Evolutionary conservation across 1,139 yeast genomes (phyloP).

Genomic region (Oligophagozyma castellii): DNA sequence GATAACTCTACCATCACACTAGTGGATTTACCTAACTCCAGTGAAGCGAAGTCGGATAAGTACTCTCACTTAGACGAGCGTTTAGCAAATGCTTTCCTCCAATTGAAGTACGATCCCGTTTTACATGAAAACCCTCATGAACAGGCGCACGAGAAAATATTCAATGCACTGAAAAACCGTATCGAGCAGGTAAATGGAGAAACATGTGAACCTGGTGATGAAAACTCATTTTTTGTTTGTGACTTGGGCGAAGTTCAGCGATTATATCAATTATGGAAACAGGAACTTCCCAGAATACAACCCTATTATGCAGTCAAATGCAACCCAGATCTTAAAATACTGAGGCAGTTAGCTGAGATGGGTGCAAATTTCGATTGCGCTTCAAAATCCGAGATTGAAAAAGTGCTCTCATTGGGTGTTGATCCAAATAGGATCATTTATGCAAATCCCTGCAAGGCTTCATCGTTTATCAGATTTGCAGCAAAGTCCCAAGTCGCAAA

Average conservation of each 20-base stretch:
- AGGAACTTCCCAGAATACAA: constrained; percentile 53
- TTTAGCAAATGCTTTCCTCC: constrained; percentile 1
- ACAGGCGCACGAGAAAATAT: constrained; percentile 25
- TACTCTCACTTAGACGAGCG: constrained; percentile 3
- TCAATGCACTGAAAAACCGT: constrained; percentile 31
- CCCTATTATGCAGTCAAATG: constrained; percentile 94
- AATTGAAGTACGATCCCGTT: constrained; percentile 6
- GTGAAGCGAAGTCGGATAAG: constrained; percentile 1
- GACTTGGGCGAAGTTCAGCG: constrained; percentile 64
- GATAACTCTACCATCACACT: constrained; percentile 8
- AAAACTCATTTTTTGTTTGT: constrained; percentile 80
- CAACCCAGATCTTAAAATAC: constrained; percentile 56
- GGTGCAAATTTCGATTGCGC: constrained; percentile 92
- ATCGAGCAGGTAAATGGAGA: constrained; percentile 39
- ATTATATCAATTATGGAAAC: constrained; percentile 48
- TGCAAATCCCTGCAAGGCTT: constrained; percentile 90
- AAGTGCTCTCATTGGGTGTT: constrained; percentile 48
- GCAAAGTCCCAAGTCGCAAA: constrained; percentile 38
- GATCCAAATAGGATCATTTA: constrained; percentile 58
- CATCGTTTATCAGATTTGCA: constrained; percentile 68
- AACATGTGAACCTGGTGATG: constrained; percentile 61
- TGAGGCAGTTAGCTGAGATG: constrained; percentile 40
- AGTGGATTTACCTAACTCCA: constrained; percentile 6
- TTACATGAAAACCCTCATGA: constrained; percentile 11
- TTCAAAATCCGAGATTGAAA: constrained; percentile 69